Percentiles rank a stretch among this genome's conserved stretches.
These are phyloP conservation scores for Chaetoceros muelleri DNA, from an alignment of 108 stramenopile species.

Conservation along the genomic window DNA sequence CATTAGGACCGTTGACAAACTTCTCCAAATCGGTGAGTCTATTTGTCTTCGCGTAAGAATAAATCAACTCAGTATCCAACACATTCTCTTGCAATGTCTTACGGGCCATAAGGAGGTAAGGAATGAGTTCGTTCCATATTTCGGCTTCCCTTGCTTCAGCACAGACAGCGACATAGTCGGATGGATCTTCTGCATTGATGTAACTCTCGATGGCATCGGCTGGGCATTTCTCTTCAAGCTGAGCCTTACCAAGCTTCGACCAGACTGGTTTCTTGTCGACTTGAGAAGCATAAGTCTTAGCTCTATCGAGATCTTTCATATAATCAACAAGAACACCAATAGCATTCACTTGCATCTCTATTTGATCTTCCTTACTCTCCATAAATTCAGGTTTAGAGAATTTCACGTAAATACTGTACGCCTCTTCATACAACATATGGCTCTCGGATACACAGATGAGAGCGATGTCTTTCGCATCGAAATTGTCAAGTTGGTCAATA, in stretches of 20 bases:
- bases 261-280: constrained; percentile 96
- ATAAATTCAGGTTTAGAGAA: constrained; percentile 89
- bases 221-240: constrained; percentile 92
- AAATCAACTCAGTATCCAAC: constrained; percentile 98
- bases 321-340: constrained; percentile 96
- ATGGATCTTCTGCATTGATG: constrained; percentile 96
- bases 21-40: constrained; percentile 94
- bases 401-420: constrained; percentile 96
- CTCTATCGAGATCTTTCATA: constrained; percentile 95
- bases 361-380: constrained; percentile 82
- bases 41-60: constrained; percentile 93
- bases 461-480: constrained; percentile 98
- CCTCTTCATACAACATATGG: constrained; percentile 99
- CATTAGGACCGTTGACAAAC: constrained; percentile 96
- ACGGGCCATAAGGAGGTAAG: constrained; percentile 98
- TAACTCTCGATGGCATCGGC: constrained; percentile 94
- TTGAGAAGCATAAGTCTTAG: constrained; percentile 94
- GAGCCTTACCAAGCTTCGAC: constrained; percentile 97
- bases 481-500: constrained; percentile 99
- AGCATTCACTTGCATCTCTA: constrained; percentile 94
- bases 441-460: constrained; percentile 96
- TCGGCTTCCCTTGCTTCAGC: constrained; percentile 90
- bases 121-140: constrained; percentile 90
- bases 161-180: constrained; percentile 93
- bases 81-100: constrained; percentile 94